Conservation (phyloP, 441 rosid species). For the Euphorbia schlechtendalii region DNA sequence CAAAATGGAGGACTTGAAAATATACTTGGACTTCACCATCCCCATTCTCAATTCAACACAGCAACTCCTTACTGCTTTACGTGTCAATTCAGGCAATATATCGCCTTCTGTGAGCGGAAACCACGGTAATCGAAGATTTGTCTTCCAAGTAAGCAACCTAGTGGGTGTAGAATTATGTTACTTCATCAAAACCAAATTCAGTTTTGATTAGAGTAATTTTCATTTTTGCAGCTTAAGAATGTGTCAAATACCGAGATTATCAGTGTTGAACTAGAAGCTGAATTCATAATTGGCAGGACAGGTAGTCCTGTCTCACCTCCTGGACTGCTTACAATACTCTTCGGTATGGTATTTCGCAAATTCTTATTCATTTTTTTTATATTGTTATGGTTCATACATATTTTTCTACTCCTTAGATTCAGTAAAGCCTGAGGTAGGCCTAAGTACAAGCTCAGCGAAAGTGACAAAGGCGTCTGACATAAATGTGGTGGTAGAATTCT, state of each 20-base stretch:
- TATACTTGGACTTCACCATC: constrained; percentile 48
- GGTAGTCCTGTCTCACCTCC: constrained; percentile 38
- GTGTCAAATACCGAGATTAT: constrained; percentile 32
- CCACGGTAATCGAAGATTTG: constrained; percentile 41
- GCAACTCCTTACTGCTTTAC: constrained; percentile 34
- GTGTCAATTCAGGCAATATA: constrained; percentile 29
- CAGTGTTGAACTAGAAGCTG: constrained; percentile 34
- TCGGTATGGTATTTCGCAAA: constrained; percentile 27
- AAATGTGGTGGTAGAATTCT: constrained; percentile 41
- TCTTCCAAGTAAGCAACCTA: constrained; percentile 32
- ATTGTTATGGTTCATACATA: constrained; percentile 15
- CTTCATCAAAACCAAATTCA: neutral
- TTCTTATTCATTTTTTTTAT: neutral
- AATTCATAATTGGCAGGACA: constrained; percentile 34
- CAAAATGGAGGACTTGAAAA: constrained; percentile 28
- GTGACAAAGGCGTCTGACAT: constrained; percentile 33
- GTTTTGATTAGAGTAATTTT: constrained; percentile 7
- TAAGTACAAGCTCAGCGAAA: constrained; percentile 39
- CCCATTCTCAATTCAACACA: constrained; percentile 45
- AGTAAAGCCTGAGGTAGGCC: constrained; percentile 32
- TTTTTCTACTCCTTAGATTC: constrained; percentile 30
- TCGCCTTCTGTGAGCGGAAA: constrained; percentile 23
- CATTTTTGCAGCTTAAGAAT: constrained; percentile 36
- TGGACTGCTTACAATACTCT: constrained; percentile 35
- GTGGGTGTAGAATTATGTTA: neutral